Evolutionary conservation across 2,329 filamentous ascomycete species (phyloP), one percentile per base, ranked within the genome.

Genomic region (Graphiopsis chlorocephala): DNA sequence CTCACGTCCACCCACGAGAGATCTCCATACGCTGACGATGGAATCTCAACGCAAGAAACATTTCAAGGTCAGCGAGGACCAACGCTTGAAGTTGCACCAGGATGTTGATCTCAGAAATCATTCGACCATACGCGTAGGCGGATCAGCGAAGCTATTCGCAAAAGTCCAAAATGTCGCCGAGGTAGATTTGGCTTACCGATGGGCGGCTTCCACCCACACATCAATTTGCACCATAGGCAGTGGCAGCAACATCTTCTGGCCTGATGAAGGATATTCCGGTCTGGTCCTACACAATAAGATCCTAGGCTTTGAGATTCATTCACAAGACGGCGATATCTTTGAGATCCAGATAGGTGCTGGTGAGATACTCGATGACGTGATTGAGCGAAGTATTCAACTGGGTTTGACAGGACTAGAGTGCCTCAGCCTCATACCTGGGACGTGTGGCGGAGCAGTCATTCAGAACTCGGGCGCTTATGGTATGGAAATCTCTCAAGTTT

Each of bases 401-500:
- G 28, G 29, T 20, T 35, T 61, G n/a, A 23, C 42, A 33, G 58
- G 42, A 2, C 33, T 61, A 12, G 58, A 50, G 6, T 50, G 58
- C 29, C 29, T 61, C 10, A 60, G 58, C 20, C 29, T 52, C 4
- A 61, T 61, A 15, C 45, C 58, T 17, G 58, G 58, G 3, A 61
- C 28, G 10, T 61, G 58, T 28, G 58, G 58, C 5, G 58, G 45
- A 33, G 58, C 58, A 17, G 12, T 61, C 20, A 61, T 61, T n/a
- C 58, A 61, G 11, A 61, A 61, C 28, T 61, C 58, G 3, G 58
- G 58, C 14, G 57, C 57, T 3, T 60, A 60, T 29, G 57, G 57
- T 3, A 29, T 33, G 33, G 58, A 61, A 14, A 50, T 61, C 28
- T 61, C 58, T 25, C 42, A 61, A 48, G 42, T 38, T 2, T 12